Evolutionary conservation across 805 yeast species (phyloP), one percentile per base, ranked within the genome.

Genomic region (Sugiyamaella mastotermitis): DNA sequence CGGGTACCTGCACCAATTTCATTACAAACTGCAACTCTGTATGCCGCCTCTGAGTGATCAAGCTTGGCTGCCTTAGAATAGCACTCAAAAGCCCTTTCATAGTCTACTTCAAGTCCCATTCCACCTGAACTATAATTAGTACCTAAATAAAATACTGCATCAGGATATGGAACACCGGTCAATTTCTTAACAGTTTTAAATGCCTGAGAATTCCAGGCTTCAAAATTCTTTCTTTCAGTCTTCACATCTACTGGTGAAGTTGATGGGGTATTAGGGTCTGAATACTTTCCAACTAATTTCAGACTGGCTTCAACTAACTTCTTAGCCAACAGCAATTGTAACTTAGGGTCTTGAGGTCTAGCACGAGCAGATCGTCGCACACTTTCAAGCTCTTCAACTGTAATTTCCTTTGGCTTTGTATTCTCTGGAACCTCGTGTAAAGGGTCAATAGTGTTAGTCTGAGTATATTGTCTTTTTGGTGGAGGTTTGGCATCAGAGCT

Each of bases 281-380:
- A 53, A 41, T 60, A 68, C 29, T 47, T 42, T 15, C 33, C 21
- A 2, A 62, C 57, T 22, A 61, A 48, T 10, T 31, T 38, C 5
- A 58, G 51, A 17, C 68, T 47, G 0, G 78, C 70, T 45, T 71
- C 77, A 16, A 79, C 57, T 21, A 81, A 57, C 11, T 67, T 62
- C 44, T 73, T 70, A n/a, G 83, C 81, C 74, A 80, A 78, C 32
- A 66, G 68, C 41, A 80, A 63, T 57, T 80, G 87, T n/a, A 74
- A 56, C 4, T 54, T 61, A 0, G 80, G 73, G 14, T 64, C 63
- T 6, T 31, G 14, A 31, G 5, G 8, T 16, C n/a, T 20, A 6
- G n/a, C 10, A 5, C 46, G 45, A 3, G 66, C 66, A 6, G 46
- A 48, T 6, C 50, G 41, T 7, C 61, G 51, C 8, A 45, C 35